These are phyloP conservation scores for Phytopythium kandeliae DNA, from an alignment of 352 stramenopile genomes.

Conservation along the genomic window DNA sequence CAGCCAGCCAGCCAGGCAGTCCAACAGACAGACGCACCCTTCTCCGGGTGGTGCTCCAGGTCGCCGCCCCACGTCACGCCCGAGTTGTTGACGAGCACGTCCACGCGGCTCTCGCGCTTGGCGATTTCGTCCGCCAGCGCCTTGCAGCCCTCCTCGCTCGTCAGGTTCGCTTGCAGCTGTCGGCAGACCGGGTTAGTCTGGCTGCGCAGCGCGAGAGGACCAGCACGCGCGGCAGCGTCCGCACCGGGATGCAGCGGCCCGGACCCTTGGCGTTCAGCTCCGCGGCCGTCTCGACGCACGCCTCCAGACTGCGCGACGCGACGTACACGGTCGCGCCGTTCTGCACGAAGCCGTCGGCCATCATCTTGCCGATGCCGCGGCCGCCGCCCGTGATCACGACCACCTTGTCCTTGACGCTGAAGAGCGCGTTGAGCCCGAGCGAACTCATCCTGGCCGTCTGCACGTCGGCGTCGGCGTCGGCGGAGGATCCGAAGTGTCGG, in stretches of 20 bases:
- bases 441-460: too few relatives aligned
- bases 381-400: slow-evolving; percentile 92
- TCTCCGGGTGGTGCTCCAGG: slow-evolving; percentile 24
- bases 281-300: slow-evolving; percentile 64
- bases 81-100: slow-evolving; percentile 95
- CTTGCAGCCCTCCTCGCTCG: slow-evolving; percentile 21
- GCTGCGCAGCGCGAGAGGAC: background rate
- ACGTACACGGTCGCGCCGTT: slow-evolving; percentile 93
- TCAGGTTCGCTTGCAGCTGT: slow-evolving; percentile 26
- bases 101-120: slow-evolving; percentile 50
- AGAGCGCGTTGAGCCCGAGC: too few relatives aligned
- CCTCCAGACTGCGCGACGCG: slow-evolving; percentile 78
- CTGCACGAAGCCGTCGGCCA: slow-evolving; percentile 88
- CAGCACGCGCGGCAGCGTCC: background rate
- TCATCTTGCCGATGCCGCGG: slow-evolving; percentile 93
- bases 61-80: slow-evolving; percentile 44
- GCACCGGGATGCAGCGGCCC: slow-evolving; percentile 56
- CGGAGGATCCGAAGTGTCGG: too few relatives aligned
- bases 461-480: too few relatives aligned
- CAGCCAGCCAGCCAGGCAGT: too few relatives aligned
- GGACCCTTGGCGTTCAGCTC: slow-evolving; percentile 50
- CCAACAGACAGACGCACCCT: slow-evolving; percentile 15
- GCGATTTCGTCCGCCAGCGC: slow-evolving; percentile 61
- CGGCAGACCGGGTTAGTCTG: slow-evolving; percentile 18
- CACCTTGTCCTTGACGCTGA: slow-evolving; percentile 55